Base-by-base conservation (phyloP, 2,329 filamentous ascomycete genomes). In the Tolypocladium album region DNA sequence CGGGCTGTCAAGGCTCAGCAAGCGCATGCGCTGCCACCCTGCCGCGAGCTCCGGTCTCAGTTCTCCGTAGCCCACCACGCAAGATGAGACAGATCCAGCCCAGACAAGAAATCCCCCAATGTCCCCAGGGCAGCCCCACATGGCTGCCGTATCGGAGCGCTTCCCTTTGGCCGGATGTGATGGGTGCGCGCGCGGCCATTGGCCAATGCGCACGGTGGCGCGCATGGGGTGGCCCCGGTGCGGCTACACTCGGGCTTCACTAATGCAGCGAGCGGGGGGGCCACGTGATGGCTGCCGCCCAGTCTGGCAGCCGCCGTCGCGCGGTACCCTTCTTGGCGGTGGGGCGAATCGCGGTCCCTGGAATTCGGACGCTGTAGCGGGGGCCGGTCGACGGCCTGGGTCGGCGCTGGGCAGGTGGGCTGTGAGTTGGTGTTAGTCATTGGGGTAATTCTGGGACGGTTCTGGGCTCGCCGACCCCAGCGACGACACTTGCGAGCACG, bases 241-340 rank as follows among this genome's bases (percentile, higher is more conserved):
- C 67, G 57, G 66, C 64, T 69, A 68, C 63, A 56, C 60, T 64
- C 67, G 67, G 67, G 55, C 57, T 59, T 64, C 47, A 40, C 36
- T 60, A 58, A 56, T 60, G 52, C 38, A 50, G 47, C n/a, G 45
- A 40, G 61, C 57, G 62, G 63, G 60, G 27, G 58, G 42, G 57
- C 66, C 66, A 67, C 66, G 66, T 66, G 67, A 67, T 61, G 57
- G 27, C 56, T 42, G 53, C 38, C 55, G 42, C 60, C 63, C 60
- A 45, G 55, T 59, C 27, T 58, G 59, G 57, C 56, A 60, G 61
- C 17, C 17, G 57, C 31, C n/a, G n/a, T n/a, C n/a, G n/a, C n/a
- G n/a, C n/a, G n/a, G n/a, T n/a, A 24, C n/a, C 57, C 42, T 42
- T 53, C 56, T 57, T 42, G 40, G 6, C 20, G 17, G 39, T n/a